Percentiles rank a stretch among this genome's conserved stretches.
Evolutionary conservation across 2,329 filamentous ascomycete species (phyloP).

Genomic region (Colletotrichum noveboracense): DNA sequence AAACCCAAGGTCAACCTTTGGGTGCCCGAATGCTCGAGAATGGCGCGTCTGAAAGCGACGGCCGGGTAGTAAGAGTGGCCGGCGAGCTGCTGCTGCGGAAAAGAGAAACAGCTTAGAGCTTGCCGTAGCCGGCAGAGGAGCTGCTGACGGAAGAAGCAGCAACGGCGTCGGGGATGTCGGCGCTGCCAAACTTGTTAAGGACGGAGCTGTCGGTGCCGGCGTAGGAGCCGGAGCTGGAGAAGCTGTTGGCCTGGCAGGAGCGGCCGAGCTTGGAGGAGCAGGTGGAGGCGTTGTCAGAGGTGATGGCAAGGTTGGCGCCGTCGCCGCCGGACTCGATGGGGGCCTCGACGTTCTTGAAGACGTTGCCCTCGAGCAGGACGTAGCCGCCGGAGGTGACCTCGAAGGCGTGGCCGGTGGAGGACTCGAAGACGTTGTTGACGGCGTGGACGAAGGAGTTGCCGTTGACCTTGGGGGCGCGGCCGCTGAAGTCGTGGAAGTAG

Average conservation of each 20-base stretch:
- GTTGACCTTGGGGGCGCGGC: slow-evolving; percentile 62
- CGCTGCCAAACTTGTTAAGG: slow-evolving; percentile 54
- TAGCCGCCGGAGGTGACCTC: slow-evolving; percentile 49
- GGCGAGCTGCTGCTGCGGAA: not conserved
- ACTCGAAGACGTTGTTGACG: slow-evolving; percentile 65
- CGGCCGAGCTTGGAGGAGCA: slow-evolving; percentile 54
- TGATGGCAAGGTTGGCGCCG: slow-evolving; percentile 7
- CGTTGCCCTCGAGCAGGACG: slow-evolving; percentile 60
- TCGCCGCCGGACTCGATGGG: slow-evolving; percentile 35
- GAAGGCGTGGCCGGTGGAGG: slow-evolving; percentile 61
- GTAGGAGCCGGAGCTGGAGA: slow-evolving; percentile 44
- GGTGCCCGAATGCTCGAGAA: not conserved
- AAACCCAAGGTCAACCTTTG: not conserved
- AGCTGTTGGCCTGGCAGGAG: slow-evolving; percentile 55
- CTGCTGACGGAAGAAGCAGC: slow-evolving; percentile 35
- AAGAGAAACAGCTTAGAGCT: slow-evolving; percentile 32
- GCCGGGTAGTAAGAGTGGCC: not conserved
- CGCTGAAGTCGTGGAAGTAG: slow-evolving; percentile 65
- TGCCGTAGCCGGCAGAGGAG: slow-evolving; percentile 51
- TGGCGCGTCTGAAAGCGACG: not conserved
- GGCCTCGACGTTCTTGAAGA: slow-evolving; percentile 58
- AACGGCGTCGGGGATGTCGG: slow-evolving; percentile 36
- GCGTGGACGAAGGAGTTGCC: slow-evolving; percentile 63
- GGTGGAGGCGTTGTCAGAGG: slow-evolving; percentile 26
- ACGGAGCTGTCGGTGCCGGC: slow-evolving; percentile 48